Conservation (phyloP, 73 alveolate species). For the Stentor roeselii region DNA sequence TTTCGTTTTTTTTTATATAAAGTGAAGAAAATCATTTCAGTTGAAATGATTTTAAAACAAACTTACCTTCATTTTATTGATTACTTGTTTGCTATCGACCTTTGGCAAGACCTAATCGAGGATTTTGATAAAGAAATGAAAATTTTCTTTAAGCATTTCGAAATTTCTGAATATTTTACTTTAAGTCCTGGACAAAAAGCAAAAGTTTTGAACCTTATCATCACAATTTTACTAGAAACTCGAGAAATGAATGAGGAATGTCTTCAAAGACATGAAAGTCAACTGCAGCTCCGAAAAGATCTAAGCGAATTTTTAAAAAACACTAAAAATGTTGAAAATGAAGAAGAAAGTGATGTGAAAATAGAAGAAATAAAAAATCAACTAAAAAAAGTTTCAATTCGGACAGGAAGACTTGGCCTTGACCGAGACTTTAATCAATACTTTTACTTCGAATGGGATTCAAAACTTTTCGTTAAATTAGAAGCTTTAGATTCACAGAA, state of each 20-base stretch:
- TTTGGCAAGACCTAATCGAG: slow-evolving; percentile 14
- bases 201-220: neutral
- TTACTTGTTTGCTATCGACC: neutral
- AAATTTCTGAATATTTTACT: neutral
- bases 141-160: neutral
- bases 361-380: neutral
- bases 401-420: neutral
- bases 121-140: neutral
- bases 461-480: neutral
- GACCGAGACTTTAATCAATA: neutral
- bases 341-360: neutral
- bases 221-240: neutral
- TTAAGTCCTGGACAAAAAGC: neutral
- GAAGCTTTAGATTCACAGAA: neutral
- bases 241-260: neutral
- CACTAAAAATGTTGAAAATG: neutral
- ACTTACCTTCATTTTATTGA: neutral
- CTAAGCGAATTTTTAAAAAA: neutral
- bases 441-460: neutral
- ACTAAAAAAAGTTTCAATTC: neutral
- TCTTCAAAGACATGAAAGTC: neutral
- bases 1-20: neutral
- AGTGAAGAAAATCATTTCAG: neutral
- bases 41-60: neutral
- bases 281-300: neutral